Conservation (phyloP, 164 flowering plant species). For the Aristolochia fimbriata region DNA sequence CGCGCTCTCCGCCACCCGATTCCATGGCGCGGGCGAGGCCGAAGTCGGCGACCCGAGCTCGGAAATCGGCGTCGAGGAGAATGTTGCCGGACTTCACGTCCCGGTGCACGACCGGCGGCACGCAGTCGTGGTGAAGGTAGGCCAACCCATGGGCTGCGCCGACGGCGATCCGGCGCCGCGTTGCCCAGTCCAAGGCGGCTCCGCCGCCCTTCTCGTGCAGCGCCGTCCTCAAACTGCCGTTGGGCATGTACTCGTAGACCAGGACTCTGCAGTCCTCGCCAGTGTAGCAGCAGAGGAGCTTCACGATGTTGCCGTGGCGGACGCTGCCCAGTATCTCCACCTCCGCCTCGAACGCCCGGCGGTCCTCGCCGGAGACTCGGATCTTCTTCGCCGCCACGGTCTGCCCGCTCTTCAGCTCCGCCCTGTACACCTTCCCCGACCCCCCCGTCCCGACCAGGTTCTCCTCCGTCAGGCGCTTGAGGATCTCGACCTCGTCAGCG, state of each 20-base stretch:
- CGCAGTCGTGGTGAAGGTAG: slow-evolving; percentile 74
- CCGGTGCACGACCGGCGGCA: slow-evolving; percentile 63
- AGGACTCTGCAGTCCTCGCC: slow-evolving; percentile 37
- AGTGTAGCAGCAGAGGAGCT: slow-evolving; percentile 34
- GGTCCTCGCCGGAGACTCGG: slow-evolving; percentile 23
- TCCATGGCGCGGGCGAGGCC: slow-evolving; percentile 59
- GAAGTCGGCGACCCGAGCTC: slow-evolving; percentile 63
- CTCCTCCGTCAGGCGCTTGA: slow-evolving; percentile 23
- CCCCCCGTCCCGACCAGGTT: slow-evolving; percentile 55
- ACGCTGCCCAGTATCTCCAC: slow-evolving; percentile 46
- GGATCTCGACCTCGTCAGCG: slow-evolving; percentile 31
- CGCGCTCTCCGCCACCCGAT: slow-evolving; percentile 8
- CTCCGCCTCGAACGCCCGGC: slow-evolving; percentile 39
- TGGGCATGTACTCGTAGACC: slow-evolving; percentile 69
- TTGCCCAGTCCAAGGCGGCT: slow-evolving; percentile 37
- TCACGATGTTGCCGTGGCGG: slow-evolving; percentile 57
- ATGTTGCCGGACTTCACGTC: slow-evolving; percentile 75
- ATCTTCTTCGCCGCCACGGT: slow-evolving; percentile 59
- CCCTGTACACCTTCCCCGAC: slow-evolving; percentile 53
- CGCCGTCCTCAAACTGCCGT: slow-evolving; percentile 69
- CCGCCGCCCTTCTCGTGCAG: slow-evolving; percentile 45
- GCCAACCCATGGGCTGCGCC: slow-evolving; percentile 72
- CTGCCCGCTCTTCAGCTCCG: slow-evolving; percentile 38
- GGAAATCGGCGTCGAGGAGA: slow-evolving; percentile 45
- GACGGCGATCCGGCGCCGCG: slow-evolving; percentile 37